Evolutionary conservation across 129 eudicot genomes (phyloP).

Genomic region (Flaveria linearis): DNA sequence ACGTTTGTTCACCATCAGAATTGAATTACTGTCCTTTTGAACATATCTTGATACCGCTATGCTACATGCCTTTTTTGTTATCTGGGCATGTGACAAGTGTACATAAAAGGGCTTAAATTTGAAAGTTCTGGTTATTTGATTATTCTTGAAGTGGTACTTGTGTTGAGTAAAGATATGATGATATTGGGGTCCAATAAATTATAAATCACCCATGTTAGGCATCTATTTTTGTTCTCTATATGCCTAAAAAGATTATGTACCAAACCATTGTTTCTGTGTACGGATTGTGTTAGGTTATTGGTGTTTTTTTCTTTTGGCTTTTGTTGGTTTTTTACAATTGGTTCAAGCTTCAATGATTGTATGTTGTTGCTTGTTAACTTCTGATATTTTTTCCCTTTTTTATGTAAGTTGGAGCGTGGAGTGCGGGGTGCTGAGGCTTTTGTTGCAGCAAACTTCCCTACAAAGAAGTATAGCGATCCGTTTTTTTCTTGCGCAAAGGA

Average conservation of each 20-base stretch:
- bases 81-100: not conserved
- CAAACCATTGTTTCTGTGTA: constrained; percentile 9
- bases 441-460: constrained; percentile 74
- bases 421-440: constrained; percentile 71
- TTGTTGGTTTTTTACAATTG: not conserved
- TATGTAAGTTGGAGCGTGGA: constrained; percentile 79
- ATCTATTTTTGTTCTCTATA: constrained; percentile 25
- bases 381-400: not conserved
- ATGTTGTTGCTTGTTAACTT: not conserved
- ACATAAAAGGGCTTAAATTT: constrained; percentile 10
- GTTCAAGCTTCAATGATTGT: constrained; percentile 15
- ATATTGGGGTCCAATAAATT: constrained; percentile 24
- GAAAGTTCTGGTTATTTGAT: constrained; percentile 15
- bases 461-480: constrained; percentile 72
- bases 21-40: no score
- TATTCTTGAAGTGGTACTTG: constrained; percentile 32
- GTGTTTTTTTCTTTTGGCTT: constrained; percentile 21
- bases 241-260: constrained; percentile 27
- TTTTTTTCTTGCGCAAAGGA: constrained; percentile 58
- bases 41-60: no score
- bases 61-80: no score
- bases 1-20: no score
- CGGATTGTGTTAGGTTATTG: constrained; percentile 28
- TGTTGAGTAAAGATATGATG: constrained; percentile 25
- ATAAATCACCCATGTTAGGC: constrained; percentile 6